Evolutionary conservation across 768 basidiomycete species (phyloP), one percentile per base, ranked within the genome.

Genomic region (Hydnomerulius pinastri): DNA sequence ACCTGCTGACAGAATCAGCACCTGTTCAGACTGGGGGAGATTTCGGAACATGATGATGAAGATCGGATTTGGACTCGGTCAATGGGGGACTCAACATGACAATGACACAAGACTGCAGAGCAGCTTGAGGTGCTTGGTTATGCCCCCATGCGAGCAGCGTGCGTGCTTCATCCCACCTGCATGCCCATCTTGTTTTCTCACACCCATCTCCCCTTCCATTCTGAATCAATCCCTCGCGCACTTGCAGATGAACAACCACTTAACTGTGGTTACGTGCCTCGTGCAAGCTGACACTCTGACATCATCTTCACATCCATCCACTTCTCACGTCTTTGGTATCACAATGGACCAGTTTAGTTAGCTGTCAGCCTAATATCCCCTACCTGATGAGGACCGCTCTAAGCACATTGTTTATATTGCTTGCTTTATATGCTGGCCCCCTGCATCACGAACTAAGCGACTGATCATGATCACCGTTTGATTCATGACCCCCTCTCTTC

Each of bases 181-280:
- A 85, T 73, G 71, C 63, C 61, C 73, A 55, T 73, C 75, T 71
- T 74, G 77, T 70, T 72, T 56, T 57, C 75, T 70, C 71, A 54
- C 71, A 63, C 66, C 57, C 60, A 63, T 59, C 64, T 66, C 63
- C 66, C 57, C 66, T 78, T 77, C 81, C 77, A 64, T 53, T 74
- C 80, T 74, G 56, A 64, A 62, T 72, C 80, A 70, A 65, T 73
- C 79, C 83, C 73, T 79, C 70, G 61, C 63, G 62, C 68, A 77
- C 80, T 82, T 68, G 81, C 80, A 78, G 76, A 79, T 78, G 84
- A 47, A 85, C 84, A 85, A 87, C 84, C 86, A 80, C 86, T 88
- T 89, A 50, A 68, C 61, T 88, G 87, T 79, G 86, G 86, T 86
- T 82, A 75, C 82, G 85, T 83, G 78, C 78, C 79, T 85, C 83